phyloP scores from a whole-genome alignment of 768 basidiomycete species.

The Crassisporium funariophilum region DNA sequence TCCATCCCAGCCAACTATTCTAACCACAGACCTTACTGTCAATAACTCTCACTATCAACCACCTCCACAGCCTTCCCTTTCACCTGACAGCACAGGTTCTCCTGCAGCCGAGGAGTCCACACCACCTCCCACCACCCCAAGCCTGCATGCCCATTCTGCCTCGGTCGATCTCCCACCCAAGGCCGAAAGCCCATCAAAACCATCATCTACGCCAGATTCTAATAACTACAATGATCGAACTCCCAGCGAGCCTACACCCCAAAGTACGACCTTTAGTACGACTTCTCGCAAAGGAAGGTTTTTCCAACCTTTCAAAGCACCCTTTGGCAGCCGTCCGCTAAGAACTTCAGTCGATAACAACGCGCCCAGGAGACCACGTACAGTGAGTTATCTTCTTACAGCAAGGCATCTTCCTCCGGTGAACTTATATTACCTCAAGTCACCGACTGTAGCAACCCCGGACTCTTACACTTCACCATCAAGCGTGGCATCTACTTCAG shows the following conservation, averaged over 20 bases:
- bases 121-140: conserved; percentile 72
- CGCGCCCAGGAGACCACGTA: conserved; percentile 32
- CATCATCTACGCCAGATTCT: conserved; percentile 38
- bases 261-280: conserved; percentile 20
- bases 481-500: conserved; percentile 28
- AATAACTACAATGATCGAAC: conserved; percentile 10
- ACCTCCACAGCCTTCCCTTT: conserved; percentile 55
- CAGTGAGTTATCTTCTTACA: conserved; percentile 30
- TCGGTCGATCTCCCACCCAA: conserved; percentile 17
- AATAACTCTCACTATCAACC: conserved; percentile 6
- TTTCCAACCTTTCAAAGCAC: conserved; percentile 33
- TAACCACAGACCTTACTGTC: conserved; percentile 19
- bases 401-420: conserved; percentile 21
- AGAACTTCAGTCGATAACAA: conserved; percentile 16
- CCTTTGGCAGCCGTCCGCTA: conserved; percentile 30
- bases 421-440: conserved; percentile 30
- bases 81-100: conserved; percentile 70
- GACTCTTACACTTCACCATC: conserved; percentile 34
- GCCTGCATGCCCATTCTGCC: conserved; percentile 38
- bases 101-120: conserved; percentile 62
- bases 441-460: conserved; percentile 40
- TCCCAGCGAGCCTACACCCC: conserved; percentile 18
- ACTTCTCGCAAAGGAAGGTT: conserved; percentile 36
- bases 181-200: conserved; percentile 19
- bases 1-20: conserved; percentile 26